Evolutionary conservation across 345 rosid species (phyloP).

Genomic region (Sonneratia alba): DNA sequence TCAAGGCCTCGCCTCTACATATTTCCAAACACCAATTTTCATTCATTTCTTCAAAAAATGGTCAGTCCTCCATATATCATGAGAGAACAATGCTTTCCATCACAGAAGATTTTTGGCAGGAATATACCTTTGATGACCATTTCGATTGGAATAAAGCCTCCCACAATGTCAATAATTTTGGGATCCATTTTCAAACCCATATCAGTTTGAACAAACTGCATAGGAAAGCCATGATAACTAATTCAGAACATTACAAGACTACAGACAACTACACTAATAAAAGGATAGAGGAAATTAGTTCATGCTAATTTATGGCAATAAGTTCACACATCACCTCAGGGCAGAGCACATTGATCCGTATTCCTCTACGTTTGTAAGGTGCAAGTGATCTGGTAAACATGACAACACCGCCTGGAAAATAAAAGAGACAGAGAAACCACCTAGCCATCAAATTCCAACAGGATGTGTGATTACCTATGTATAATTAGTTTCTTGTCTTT

Average conservation of each 20-base stretch:
- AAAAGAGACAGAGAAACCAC: slow-evolving; percentile 3
- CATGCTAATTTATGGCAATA: not conserved
- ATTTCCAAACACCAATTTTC: not conserved
- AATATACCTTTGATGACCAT: slow-evolving; percentile 61
- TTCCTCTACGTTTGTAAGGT: slow-evolving; percentile 48
- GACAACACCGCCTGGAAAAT: slow-evolving; percentile 58
- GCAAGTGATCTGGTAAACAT: slow-evolving; percentile 80
- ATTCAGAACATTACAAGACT: slow-evolving; percentile 9
- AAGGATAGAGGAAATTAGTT: not conserved
- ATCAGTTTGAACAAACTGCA: slow-evolving; percentile 80
- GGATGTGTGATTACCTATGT: not conserved
- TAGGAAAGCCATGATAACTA: not conserved
- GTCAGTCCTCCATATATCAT: not conserved
- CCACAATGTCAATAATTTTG: slow-evolving; percentile 27
- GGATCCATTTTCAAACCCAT: slow-evolving; percentile 26
- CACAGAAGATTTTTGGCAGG: not conserved
- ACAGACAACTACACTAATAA: not conserved
- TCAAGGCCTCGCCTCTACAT: not conserved
- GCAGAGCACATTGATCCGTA: slow-evolving; percentile 89
- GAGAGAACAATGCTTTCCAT: not conserved
- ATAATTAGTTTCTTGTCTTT: not conserved
- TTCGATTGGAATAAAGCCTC: slow-evolving; percentile 81
- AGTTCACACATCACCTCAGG: slow-evolving; percentile 15
- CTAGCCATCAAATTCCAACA: not conserved
- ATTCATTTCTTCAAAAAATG: not conserved